phyloP scores from a whole-genome alignment of 495 filamentous ascomycete genomes.

The Oleoguttula mirabilis region DNA sequence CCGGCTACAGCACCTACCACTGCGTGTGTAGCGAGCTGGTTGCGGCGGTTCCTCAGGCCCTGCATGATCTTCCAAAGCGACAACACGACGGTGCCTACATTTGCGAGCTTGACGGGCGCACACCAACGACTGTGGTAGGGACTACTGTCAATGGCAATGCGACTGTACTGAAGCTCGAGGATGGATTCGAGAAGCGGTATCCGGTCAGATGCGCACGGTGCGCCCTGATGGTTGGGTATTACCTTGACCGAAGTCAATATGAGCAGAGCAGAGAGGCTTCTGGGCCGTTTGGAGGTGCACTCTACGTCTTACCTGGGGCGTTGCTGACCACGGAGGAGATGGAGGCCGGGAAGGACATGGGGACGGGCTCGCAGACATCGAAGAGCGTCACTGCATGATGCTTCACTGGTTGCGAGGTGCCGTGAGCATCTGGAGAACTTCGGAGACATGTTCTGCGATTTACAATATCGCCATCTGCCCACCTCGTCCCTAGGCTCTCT shows the following conservation, averaged over 20 bases:
- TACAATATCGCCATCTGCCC: no score
- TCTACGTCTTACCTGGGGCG: conserved; percentile 45
- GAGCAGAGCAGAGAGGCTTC: conserved; percentile 13
- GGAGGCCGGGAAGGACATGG: conserved; percentile 21
- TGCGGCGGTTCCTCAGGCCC: neutral
- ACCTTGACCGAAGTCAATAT: conserved; percentile 35
- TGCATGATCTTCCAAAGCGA: neutral
- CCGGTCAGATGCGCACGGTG: conserved; percentile 52
- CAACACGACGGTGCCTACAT: neutral
- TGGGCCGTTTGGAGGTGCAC: conserved; percentile 32
- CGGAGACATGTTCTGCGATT: no score
- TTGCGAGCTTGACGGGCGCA: neutral
- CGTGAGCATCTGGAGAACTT: no score
- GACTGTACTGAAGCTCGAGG: conserved; percentile 46
- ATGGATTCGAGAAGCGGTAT: conserved; percentile 63
- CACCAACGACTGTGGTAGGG: neutral
- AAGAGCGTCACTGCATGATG: no score
- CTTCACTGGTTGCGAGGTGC: no score
- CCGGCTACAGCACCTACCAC: neutral
- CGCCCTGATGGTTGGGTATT: conserved; percentile 52
- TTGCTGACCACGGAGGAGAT: conserved; percentile 29
- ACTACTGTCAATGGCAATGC: conserved; percentile 11
- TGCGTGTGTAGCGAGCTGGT: neutral
- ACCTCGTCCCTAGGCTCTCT: no score
- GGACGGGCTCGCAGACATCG: no score